Evolutionary conservation across 345 rosid genomes (phyloP), one percentile per base, ranked within the genome.

Genomic region (Murraya paniculata): DNA sequence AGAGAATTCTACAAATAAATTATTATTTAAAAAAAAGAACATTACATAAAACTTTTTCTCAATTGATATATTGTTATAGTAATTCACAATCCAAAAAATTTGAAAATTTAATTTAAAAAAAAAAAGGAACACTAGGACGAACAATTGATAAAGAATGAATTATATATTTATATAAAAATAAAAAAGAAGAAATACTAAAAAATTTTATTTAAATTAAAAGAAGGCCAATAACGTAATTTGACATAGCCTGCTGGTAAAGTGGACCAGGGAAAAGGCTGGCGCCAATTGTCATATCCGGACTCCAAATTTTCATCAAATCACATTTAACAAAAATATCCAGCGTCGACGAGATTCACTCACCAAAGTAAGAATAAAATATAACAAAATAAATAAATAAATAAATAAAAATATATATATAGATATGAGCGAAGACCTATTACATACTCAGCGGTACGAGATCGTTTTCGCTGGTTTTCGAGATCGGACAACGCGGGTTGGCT

Each of bases 201-300:
- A 31, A 6, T 30, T 64, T 31, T 31, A 2, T 18, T 5, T 13
- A 31, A 31, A 64, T 11, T 3, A 41, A 25, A 57, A 22, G 58
- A 41, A 62, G 60, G 77, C n/a, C 1, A 74, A 61, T 19, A 45
- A 41, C 28, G 60, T 62, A 27, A 62, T 41, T 74, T 28, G 4
- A 21, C 0, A 28, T 8, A 4, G 67, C 35, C 36, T 36, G 65
- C 65, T 0, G 45, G 35, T 18, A 4, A 2, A 28, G 25, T 45
- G 69, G 77, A 57, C 1, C 77, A 68, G 5, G 7, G 2, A 8
- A 9, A 41, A 41, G 69, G 59, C 77, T 74, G 77, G 69, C 27
- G 57, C 59, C 58, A 27, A n/a, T 7, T 60, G 77, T n/a, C 38
- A 41, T 27, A 19, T 74, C 69, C 77, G 77, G 77, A 74, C 38